Base-by-base conservation (phyloP, 257 asterid species). In the Jacaranda copaia region DNA sequence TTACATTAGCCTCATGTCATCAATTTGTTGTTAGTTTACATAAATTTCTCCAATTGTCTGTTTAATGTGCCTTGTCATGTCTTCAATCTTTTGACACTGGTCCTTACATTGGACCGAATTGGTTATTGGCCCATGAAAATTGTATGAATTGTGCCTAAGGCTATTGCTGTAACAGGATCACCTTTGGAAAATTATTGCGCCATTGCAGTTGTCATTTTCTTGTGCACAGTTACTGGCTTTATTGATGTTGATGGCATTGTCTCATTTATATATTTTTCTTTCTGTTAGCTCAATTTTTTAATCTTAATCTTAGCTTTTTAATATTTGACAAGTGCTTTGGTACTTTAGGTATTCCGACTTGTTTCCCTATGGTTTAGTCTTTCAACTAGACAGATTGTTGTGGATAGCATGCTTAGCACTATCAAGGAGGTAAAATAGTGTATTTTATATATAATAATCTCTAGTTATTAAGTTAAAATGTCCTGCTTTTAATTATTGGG, bases 351-450 rank as follows among this genome's bases (percentile, higher is more conserved):
- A 45, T 95, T 95, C 83, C 96, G 98, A 81, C 98, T 95, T 83
- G 93, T 91, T 88, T 93, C 99, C 63, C 85, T 95, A 49, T 95
- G 99, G 99, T 95, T 95, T 87, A 83, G 90, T 86, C 96, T 95
- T 80, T 90, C 96, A 5, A 77, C 82, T 32, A 88, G 90, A 81
- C 89, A 80, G 86, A 88, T 91, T 57, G 84, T 88, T 62, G 94
- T 93, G 83, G 87, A 90, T 76, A 82, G 88, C 89, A 89, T 95
- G 98, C 84, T 87, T 67, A 78, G 88, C 85, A 84, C 97, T 49
- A 89, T 86, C 85, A 74, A 77, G 81, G 97, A 93, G 99, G 99
- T 93, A 25, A 25, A 25, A 88, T 70, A 70, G 19, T 64, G 78
- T 56, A 63, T 53, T n/a, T 39, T 36, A 3, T 48, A 56, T 42